phyloP scores from a whole-genome alignment of 257 asterid species.

The Gentiana straminea region DNA sequence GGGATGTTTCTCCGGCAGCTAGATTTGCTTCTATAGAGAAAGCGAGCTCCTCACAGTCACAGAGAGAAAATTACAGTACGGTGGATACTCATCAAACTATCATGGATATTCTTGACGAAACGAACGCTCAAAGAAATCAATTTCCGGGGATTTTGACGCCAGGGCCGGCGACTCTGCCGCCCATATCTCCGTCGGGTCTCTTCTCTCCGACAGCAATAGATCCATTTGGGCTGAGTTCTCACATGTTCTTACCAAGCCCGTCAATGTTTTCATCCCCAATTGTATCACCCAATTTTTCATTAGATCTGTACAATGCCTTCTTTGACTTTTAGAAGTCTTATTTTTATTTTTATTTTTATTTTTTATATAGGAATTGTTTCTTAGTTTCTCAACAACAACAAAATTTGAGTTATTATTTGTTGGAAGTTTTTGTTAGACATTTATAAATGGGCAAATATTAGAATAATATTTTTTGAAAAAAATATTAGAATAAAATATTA shows the following conservation, averaged over 20 bases:
- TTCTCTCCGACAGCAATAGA: constrained; percentile 59
- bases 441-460: too few species aligned
- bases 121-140: constrained; percentile 33
- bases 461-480: too few species aligned
- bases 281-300: constrained; percentile 53
- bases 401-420: background rate
- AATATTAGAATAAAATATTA: too few species aligned
- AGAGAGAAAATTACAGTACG: constrained; percentile 20
- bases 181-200: constrained; percentile 59
- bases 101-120: constrained; percentile 33
- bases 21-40: constrained; percentile 65
- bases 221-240: constrained; percentile 36
- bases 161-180: constrained; percentile 61
- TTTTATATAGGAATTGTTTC: background rate
- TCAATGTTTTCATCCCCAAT: constrained; percentile 60
- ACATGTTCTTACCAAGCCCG: constrained; percentile 69
- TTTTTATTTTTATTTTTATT: background rate
- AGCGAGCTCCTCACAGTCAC: constrained; percentile 31
- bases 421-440: too few species aligned
- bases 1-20: constrained; percentile 81
- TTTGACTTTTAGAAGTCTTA: constrained; percentile 45
- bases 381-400: background rate
- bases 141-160: constrained; percentile 82
- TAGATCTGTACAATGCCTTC: constrained; percentile 51
- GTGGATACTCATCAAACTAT: constrained; percentile 6